Conservation (phyloP, 78 protist genomes). For the slime mould (Dictyostelium discoideum) region DNA sequence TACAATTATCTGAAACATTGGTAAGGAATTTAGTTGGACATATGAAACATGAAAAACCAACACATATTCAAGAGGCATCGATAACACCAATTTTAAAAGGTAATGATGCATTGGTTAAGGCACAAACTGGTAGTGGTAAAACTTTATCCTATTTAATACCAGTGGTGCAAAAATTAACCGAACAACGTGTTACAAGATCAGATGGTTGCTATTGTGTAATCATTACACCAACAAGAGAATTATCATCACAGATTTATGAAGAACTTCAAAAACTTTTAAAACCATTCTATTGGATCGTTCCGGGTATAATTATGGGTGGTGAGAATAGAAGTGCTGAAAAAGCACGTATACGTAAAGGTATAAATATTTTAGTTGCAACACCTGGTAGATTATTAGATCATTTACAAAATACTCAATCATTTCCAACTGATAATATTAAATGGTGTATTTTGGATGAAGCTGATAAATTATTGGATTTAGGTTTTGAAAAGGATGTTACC, state of each 20-base stretch:
- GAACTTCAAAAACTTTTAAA: slow-evolving; percentile 62
- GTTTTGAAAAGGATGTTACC: slow-evolving; percentile 85
- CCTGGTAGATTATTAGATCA: slow-evolving; percentile 96
- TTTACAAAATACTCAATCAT: slow-evolving; percentile 78
- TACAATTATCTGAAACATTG: neutral
- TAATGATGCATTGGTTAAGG: slow-evolving; percentile 78
- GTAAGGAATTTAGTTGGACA: slow-evolving; percentile 23
- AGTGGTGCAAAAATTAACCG: slow-evolving; percentile 73
- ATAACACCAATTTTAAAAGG: slow-evolving; percentile 28
- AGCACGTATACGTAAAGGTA: slow-evolving; percentile 94
- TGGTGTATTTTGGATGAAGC: slow-evolving; percentile 94
- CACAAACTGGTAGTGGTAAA: slow-evolving; percentile 96
- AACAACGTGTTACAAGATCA: slow-evolving; percentile 38
- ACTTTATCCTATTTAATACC: slow-evolving; percentile 95
- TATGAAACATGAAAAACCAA: slow-evolving; percentile 55
- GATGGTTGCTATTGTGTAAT: slow-evolving; percentile 84
- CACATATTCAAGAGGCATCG: slow-evolving; percentile 54
- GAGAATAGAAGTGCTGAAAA: slow-evolving; percentile 91
- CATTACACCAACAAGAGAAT: slow-evolving; percentile 96
- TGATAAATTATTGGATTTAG: slow-evolving; percentile 92
- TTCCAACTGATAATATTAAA: slow-evolving; percentile 18
- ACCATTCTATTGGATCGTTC: slow-evolving; percentile 85
- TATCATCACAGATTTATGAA: slow-evolving; percentile 85
- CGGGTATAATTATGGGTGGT: slow-evolving; percentile 93
- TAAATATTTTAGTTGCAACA: slow-evolving; percentile 90